Evolutionary conservation across 2,329 filamentous ascomycete genomes (phyloP), one percentile per base, ranked within the genome.

Genomic region (Boeremia exigua): DNA sequence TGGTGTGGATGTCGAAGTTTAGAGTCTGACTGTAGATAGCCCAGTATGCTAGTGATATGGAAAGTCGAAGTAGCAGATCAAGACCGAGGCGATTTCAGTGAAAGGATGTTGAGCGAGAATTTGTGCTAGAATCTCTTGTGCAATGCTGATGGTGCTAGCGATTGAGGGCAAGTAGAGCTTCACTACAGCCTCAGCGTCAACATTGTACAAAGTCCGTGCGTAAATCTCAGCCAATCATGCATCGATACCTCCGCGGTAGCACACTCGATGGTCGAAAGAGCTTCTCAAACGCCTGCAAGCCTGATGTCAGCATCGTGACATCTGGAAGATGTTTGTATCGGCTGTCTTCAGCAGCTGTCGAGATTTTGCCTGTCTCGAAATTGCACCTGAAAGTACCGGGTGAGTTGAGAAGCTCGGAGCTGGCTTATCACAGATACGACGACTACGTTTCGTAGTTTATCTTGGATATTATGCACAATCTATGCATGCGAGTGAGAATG

Each of bases 161-260:
- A 11, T 48, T 15, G 45, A 12, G 9, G 29, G 37, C 17, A 50
- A 34, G 23, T 30, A 48, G 38, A 48, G 45, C 45, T 48, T 36
- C 39, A 34, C n/a, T 30, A 48, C 30, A 48, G 45, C 45, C 45
- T 36, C 39, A 25, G 33, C 28, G 6, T 36, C 39, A 37, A 55
- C 53, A 47, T 47, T 47, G 40, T 23, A 36, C 15, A 42, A 48
- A 19, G 40, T 40, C 45, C 25, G 53, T 49, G 46, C 53, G 29
- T 36, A 7, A 14, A 11, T 8, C 3, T 9, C 7, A 12, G 17
- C 53, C 53, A 56, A 50, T 56, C 42, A 56, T 4, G 28, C 30
- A 2, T 5, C 6, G n/a, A 14, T 4, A 25, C 40, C 47, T 50
- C 53, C 53, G 53, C 53, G 49, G 17, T 11, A 37, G 8, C 25